Base-by-base conservation (phyloP, 2,329 filamentous ascomycete genomes). In the Exophiala xenobiotica region DNA sequence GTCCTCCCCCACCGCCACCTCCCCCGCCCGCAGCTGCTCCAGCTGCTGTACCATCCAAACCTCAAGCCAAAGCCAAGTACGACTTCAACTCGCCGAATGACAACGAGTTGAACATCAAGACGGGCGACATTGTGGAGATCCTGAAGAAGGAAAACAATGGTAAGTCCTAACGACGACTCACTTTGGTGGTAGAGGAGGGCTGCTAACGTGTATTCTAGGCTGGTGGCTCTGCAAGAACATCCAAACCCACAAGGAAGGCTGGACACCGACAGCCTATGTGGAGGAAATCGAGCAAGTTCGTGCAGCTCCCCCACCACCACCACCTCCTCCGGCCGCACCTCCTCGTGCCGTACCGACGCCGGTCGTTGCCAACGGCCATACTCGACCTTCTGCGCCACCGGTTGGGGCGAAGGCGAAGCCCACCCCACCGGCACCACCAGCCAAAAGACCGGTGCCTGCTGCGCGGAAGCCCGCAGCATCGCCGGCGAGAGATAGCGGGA, bases 61-160 rank as follows among this genome's bases (percentile, higher is more conserved):
- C 89, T 22, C 89, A 85, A 61, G 95, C 88, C 64, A 93, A 90
- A 74, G 93, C 90, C 3, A 70, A 97, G 40, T 99, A 97, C 69
- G 91, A 96, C 64, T 99, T 97, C 68, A 80, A 78, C 48, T 90
- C 90, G 12, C 86, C 92, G 61, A 88, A 81, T 57, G 82, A 86
- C 51, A 96, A 95, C 60, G 91, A 97, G 70, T 77, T 99, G 45
- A 85, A 87, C 12, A 81, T 99, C 58, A 80, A 70, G 51, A 85
- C 87, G 43, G 90, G 87, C 44, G 88, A 97, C 57, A 71, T 96
- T 42, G 81, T 99, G 46, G 83, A 95, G 68, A 84, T 99, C 65
- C 81, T 95, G n/a, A 87, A 93, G 65, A 96, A 96, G 71, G 92
- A 96, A 71, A 85, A 81, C 68, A 97, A 97, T 67, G 93, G 92